Conservation (phyloP, 345 rosid genomes). For the Hirschfeldia incana region DNA sequence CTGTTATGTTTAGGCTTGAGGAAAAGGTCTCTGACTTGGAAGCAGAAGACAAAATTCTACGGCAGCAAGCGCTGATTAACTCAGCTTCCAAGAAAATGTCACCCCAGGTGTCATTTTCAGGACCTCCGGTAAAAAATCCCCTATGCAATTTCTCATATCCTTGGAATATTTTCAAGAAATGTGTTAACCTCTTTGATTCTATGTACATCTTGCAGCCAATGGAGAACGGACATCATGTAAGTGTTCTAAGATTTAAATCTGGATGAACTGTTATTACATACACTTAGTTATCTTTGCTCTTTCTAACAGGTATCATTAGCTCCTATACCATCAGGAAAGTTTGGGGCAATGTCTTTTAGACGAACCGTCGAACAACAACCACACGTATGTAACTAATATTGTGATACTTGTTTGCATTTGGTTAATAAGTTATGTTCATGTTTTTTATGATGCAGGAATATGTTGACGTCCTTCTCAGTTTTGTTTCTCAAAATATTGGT, state of each 20-base stretch:
- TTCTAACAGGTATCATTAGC: constrained; percentile 54
- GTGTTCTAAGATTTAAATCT: constrained; percentile 33
- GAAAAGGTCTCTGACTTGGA: constrained; percentile 86
- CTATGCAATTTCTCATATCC: neutral
- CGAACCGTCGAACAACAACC: constrained; percentile 69
- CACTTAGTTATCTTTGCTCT: neutral
- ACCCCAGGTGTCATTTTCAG: constrained; percentile 51
- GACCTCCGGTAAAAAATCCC: constrained; percentile 47
- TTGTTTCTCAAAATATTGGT: constrained; percentile 62
- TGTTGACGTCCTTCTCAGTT: constrained; percentile 67
- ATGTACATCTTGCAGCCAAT: constrained; percentile 46
- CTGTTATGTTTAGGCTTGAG: constrained; percentile 56
- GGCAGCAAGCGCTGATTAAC: constrained; percentile 59
- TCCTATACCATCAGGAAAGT: constrained; percentile 49
- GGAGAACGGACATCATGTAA: constrained; percentile 74
- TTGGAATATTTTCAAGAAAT: constrained; percentile 2
- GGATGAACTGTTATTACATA: constrained; percentile 19
- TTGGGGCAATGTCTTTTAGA: constrained; percentile 56
- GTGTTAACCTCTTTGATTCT: constrained; percentile 28
- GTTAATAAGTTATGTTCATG: constrained; percentile 27
- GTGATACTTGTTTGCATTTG: constrained; percentile 14
- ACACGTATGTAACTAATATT: constrained; percentile 46
- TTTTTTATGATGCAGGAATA: constrained; percentile 55
- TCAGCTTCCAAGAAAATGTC: constrained; percentile 60
- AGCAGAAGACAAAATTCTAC: constrained; percentile 70